Percentiles rank a stretch among this genome's conserved stretches.
phyloP scores from a whole-genome alignment of 2,329 filamentous ascomycete genomes.

The Botrytis cinerea region DNA sequence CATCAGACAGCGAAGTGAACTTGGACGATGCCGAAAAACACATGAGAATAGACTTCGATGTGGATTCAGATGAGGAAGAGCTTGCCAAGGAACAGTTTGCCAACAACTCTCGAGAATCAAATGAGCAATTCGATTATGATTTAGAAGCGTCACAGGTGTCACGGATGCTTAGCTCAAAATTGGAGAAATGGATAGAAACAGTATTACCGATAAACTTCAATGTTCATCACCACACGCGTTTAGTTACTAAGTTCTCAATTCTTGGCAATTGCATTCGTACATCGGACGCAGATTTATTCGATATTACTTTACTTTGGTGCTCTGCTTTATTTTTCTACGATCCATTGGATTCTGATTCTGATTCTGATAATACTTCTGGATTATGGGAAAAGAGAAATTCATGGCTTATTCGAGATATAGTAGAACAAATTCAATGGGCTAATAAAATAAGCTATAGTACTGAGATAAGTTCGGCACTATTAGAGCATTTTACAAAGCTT shows the following conservation, averaged over 20 bases:
- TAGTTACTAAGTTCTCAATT: neutral
- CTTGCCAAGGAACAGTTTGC: neutral
- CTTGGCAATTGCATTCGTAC: neutral
- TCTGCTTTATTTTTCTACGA: neutral
- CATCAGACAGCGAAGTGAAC: neutral
- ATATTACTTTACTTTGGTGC: neutral
- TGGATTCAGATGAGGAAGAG: constrained; percentile 11
- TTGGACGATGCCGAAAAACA: neutral
- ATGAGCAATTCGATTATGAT: constrained; percentile 1
- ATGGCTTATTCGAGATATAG: constrained; percentile 1
- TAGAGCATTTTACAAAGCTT: constrained; percentile 2
- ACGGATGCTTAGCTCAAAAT: neutral
- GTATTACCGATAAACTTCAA: neutral
- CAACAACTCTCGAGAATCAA: constrained; percentile 4
- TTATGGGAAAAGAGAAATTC: neutral
- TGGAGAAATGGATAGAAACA: neutral
- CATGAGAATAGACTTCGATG: neutral
- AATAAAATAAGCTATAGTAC: neutral
- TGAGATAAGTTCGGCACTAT: neutral
- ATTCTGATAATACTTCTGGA: neutral
- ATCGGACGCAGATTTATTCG: neutral
- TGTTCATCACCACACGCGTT: neutral
- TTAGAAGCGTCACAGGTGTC: neutral
- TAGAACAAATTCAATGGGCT: neutral
- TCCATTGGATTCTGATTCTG: neutral